Conservation (phyloP, 805 yeast species). For the Saturnispora kantuleensis region DNA sequence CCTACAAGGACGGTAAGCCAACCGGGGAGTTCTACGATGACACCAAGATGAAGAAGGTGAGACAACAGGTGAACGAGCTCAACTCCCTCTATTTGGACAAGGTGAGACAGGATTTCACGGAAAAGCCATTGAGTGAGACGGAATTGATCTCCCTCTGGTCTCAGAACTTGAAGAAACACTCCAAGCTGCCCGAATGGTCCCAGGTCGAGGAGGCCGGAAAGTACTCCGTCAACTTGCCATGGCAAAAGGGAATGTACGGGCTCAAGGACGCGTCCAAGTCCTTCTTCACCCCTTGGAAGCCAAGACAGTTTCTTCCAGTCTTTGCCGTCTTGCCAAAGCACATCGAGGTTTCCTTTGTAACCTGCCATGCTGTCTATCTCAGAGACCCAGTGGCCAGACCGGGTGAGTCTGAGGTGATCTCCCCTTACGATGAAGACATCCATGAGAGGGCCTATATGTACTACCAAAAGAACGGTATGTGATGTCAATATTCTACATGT, state of each 20-base stretch:
- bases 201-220: conserved; percentile 26
- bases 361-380: conserved; percentile 94
- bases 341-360: conserved; percentile 77
- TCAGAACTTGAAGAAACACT: conserved; percentile 33
- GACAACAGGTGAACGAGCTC: conserved; percentile 27
- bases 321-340: conserved; percentile 90
- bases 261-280: conserved; percentile 67
- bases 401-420: conserved; percentile 89
- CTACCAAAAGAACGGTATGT: conserved; percentile 63
- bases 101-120: conserved; percentile 21
- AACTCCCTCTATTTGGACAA: conserved; percentile 25
- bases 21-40: conserved; percentile 23
- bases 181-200: conserved; percentile 27
- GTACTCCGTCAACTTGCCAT: conserved; percentile 53
- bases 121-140: conserved; percentile 20
- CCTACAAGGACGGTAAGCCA: conserved; percentile 22
- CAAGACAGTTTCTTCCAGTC: conserved; percentile 87
- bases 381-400: conserved; percentile 97
- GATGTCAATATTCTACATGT: background rate
- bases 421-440: conserved; percentile 73
- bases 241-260: conserved; percentile 77
- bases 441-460: conserved; percentile 95
- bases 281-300: conserved; percentile 94
- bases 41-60: conserved; percentile 24
- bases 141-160: conserved; percentile 36